Evolutionary conservation across 2,329 filamentous ascomycete genomes (phyloP), one percentile per base, ranked within the genome.

Genomic region (Colletotrichum incanum): DNA sequence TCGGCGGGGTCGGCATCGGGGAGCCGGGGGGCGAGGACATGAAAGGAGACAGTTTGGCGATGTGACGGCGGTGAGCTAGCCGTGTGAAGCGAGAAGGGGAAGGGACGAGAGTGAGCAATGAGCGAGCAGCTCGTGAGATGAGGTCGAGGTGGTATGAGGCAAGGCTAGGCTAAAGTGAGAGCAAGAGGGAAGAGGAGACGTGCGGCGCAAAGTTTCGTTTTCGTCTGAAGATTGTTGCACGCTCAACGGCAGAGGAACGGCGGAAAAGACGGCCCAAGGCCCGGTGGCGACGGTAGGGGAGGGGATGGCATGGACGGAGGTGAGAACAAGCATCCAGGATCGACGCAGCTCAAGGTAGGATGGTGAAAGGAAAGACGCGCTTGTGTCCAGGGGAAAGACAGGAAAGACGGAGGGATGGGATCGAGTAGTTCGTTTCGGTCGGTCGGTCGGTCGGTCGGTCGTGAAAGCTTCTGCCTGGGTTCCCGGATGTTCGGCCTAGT

Each of bases 171-270:
- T 14, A 14, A 26, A 5, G 31, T 20, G 28, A 52, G 26, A 52
- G 28, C 26, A 34, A 26, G 43, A 39, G 20, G 23, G 26, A 39
- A 55, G 65, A 60, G 65, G 65, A 72, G 69, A 69, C 69, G 65
- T 72, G 69, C 69, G 69, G 59, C 54, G 54, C 69, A 72, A 61
- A 65, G 69, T 72, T 72, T 72, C 69, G 69, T 69, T 72, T 72
- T 69, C 69, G 69, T 72, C 69, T 60, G 59, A 72, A 69, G 58
- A 26, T 58, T 43, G 16, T 39, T 50, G 56, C 28, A 55, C 58
- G 18, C 47, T 55, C 65, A 55, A 62, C 37, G 65, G 65, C 55
- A 43, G 45, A 49, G 23, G 37, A 45, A 64, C 59, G 41, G 52
- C 69, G 65, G 65, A 49, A 43, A 69, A 69, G 59, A 72, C 59